These are phyloP conservation scores for Pseudoperonospora humuli DNA, from an alignment of 352 stramenopile species.

Conservation along the genomic window DNA sequence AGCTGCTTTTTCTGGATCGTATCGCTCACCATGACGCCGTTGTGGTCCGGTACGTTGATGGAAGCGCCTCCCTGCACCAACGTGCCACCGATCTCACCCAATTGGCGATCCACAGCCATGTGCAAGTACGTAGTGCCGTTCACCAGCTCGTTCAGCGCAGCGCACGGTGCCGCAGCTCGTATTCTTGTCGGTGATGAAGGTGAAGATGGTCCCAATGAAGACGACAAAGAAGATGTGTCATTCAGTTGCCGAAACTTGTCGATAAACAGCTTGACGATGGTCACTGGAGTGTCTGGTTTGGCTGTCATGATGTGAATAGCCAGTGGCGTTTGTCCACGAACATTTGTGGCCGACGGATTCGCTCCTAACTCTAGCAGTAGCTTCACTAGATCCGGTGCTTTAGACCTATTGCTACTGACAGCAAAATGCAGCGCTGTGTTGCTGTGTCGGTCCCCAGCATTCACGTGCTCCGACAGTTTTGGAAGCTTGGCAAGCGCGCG, in stretches of 20 bases:
- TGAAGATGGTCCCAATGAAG: slow-evolving; percentile 11
- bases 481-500: slow-evolving; percentile 73
- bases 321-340: slow-evolving; percentile 76
- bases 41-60: slow-evolving; percentile 80
- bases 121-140: slow-evolving; percentile 81
- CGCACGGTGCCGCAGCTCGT: slow-evolving; percentile 4
- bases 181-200: slow-evolving; percentile 14
- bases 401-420: slow-evolving; percentile 49
- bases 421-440: slow-evolving; percentile 84
- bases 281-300: slow-evolving; percentile 40
- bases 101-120: slow-evolving; percentile 62
- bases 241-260: slow-evolving; percentile 33
- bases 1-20: slow-evolving; percentile 67
- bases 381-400: slow-evolving; percentile 57
- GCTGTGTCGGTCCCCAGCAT: slow-evolving; percentile 61
- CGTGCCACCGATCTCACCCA: slow-evolving; percentile 57
- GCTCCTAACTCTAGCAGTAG: slow-evolving; percentile 59
- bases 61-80: slow-evolving; percentile 65
- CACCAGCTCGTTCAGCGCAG: slow-evolving; percentile 54
- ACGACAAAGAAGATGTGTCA: neutral
- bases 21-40: slow-evolving; percentile 73
- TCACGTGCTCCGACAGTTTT: slow-evolving; percentile 57
- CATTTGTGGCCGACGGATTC: slow-evolving; percentile 54
- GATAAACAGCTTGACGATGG: slow-evolving; percentile 50
- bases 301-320: slow-evolving; percentile 80